phyloP scores from a whole-genome alignment of 257 asterid species.

The Solanum sejunctum region DNA sequence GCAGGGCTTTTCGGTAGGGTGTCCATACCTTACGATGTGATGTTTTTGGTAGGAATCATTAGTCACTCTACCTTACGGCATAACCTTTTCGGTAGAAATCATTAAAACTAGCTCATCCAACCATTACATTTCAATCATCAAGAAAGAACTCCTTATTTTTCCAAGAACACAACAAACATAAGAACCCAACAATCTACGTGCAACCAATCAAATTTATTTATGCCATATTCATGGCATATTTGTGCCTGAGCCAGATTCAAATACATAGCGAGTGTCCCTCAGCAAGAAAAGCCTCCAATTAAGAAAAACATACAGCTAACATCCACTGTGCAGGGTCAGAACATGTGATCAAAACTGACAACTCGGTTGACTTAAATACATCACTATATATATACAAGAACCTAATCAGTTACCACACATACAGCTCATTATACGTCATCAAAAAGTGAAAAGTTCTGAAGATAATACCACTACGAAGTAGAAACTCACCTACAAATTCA shows the following conservation, averaged over 20 bases:
- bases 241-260: background rate
- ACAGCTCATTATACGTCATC: background rate
- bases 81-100: too few species aligned
- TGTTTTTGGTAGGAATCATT: too few species aligned
- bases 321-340: background rate
- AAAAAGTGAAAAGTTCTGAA: background rate
- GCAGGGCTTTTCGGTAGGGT: too few species aligned
- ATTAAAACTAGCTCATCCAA: too few species aligned
- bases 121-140: too few species aligned
- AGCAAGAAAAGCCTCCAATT: background rate
- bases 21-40: too few species aligned
- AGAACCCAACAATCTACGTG: too few species aligned
- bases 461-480: background rate
- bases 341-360: background rate
- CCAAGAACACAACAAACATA: too few species aligned
- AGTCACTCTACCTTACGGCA: too few species aligned
- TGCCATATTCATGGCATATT: background rate
- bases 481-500: constrained; percentile 83
- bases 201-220: constrained; percentile 58
- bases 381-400: background rate
- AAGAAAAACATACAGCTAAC: background rate
- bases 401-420: background rate
- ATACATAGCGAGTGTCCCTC: background rate
- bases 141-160: too few species aligned
- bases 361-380: background rate